phyloP scores from a whole-genome alignment of 768 basidiomycete genomes.

The Cyathus striatus region DNA sequence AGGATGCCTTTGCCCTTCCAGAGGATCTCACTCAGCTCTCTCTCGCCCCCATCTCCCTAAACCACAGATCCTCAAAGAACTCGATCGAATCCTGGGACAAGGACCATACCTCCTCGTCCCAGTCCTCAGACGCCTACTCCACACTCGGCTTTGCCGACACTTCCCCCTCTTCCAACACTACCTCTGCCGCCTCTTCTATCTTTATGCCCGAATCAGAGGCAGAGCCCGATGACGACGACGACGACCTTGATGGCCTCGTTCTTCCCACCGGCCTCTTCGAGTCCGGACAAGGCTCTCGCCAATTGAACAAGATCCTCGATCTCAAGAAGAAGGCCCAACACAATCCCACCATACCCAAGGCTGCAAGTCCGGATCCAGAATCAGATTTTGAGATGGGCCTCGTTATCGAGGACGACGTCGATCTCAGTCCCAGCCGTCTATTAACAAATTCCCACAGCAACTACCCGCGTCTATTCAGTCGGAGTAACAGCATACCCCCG shows the following conservation, averaged over 20 bases:
- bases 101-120: slow-evolving; percentile 76
- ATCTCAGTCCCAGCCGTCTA: slow-evolving; percentile 76
- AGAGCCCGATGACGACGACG: slow-evolving; percentile 67
- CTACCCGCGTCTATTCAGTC: slow-evolving; percentile 36
- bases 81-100: slow-evolving; percentile 85
- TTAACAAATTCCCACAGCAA: slow-evolving; percentile 44
- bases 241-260: slow-evolving; percentile 76
- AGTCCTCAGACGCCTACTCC: slow-evolving; percentile 86
- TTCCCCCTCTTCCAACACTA: slow-evolving; percentile 68
- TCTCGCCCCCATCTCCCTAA: slow-evolving; percentile 70
- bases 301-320: slow-evolving; percentile 47
- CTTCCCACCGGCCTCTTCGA: slow-evolving; percentile 75
- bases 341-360: slow-evolving; percentile 32
- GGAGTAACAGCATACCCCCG: slow-evolving; percentile 59
- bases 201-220: slow-evolving; percentile 70
- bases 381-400: slow-evolving; percentile 86
- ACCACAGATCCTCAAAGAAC: slow-evolving; percentile 75
- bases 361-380: slow-evolving; percentile 61
- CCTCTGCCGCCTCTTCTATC: slow-evolving; percentile 57
- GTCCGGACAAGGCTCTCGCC: slow-evolving; percentile 52
- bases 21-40: slow-evolving; percentile 78
- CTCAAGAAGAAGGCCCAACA: slow-evolving; percentile 50
- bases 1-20: slow-evolving; percentile 78
- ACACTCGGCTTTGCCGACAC: slow-evolving; percentile 70
- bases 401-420: slow-evolving; percentile 76